A percentile compares a stretch with the other conserved stretches of the same genome.
These are phyloP conservation scores for Digitaria exilis DNA, from an alignment of 202 grass and related monocot species.

Conservation along the genomic window DNA sequence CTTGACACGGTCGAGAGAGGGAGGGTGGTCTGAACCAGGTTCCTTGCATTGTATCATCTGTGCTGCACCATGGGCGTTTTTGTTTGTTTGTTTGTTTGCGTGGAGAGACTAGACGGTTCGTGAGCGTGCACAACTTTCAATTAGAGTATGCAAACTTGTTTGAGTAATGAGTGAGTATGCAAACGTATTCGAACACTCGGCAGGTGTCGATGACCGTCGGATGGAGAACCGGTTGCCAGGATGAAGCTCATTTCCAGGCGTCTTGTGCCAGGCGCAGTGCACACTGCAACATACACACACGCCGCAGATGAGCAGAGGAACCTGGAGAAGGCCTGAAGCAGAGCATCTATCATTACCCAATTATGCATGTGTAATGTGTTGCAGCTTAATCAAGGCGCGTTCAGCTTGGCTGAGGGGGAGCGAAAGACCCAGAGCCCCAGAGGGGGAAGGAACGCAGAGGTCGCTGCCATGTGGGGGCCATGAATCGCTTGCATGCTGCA, in stretches of 20 bases:
- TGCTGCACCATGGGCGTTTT: background rate
- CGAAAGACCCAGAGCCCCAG: too few species aligned
- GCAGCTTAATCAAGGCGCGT: slow-evolving; percentile 12
- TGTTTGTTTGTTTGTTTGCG: background rate
- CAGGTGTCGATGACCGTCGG: background rate
- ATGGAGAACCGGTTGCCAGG: background rate
- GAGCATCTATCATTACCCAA: slow-evolving; percentile 49
- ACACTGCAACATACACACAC: background rate
- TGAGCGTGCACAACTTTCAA: background rate
- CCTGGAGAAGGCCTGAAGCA: background rate
- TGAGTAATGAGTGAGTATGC: too few species aligned
- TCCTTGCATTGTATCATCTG: background rate
- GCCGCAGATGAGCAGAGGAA: too few species aligned
- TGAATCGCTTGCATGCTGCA: too few species aligned
- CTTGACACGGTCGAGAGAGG: background rate
- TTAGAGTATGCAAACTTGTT: too few species aligned
- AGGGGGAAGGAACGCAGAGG: background rate
- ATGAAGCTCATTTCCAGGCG: background rate
- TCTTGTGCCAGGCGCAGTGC: slow-evolving; percentile 8
- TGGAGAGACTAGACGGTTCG: background rate
- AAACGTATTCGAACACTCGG: too few species aligned
- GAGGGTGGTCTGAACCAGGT: background rate
- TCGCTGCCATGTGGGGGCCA: background rate
- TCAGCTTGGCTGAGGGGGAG: too few species aligned
- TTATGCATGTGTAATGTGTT: background rate